phyloP scores from a whole-genome alignment of 2,329 filamentous ascomycete species.

The Colletotrichum paranaense region DNA sequence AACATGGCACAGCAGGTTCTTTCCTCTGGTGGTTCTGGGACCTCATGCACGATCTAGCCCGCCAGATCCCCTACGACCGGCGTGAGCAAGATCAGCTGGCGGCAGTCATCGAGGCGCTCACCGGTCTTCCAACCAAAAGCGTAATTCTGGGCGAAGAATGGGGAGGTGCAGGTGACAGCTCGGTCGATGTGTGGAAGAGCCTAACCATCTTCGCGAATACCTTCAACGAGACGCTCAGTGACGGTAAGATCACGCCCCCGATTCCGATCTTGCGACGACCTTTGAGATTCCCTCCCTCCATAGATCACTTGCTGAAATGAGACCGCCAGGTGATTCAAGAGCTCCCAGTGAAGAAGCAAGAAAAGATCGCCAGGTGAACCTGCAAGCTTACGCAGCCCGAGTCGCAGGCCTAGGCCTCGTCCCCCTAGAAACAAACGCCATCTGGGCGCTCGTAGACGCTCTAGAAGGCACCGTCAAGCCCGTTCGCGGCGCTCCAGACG shows the following conservation, averaged over 20 bases:
- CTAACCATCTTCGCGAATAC: not conserved
- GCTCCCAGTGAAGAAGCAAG: not conserved
- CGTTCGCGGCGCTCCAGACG: not conserved
- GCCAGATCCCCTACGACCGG: slow-evolving; percentile 37
- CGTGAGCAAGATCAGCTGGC: slow-evolving; percentile 28
- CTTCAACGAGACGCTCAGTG: not conserved
- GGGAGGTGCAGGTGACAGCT: not conserved
- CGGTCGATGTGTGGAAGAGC: not conserved
- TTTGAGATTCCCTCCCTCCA: no score
- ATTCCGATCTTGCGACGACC: no score
- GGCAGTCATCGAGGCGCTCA: not conserved
- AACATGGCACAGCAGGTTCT: not conserved
- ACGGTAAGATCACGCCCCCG: not conserved
- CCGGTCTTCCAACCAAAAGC: not conserved
- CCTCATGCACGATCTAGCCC: slow-evolving; percentile 37
- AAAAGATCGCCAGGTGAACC: not conserved
- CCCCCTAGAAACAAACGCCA: not conserved
- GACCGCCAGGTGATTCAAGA: not conserved
- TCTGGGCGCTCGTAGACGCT: not conserved
- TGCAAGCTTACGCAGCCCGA: not conserved
- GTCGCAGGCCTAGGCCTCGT: not conserved
- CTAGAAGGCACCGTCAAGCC: not conserved
- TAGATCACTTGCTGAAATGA: no score
- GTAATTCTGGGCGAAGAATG: not conserved
- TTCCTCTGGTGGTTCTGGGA: slow-evolving; percentile 41